Conservation (phyloP, 495 filamentous ascomycete genomes). For the Hyaloscypha variabilis region DNA sequence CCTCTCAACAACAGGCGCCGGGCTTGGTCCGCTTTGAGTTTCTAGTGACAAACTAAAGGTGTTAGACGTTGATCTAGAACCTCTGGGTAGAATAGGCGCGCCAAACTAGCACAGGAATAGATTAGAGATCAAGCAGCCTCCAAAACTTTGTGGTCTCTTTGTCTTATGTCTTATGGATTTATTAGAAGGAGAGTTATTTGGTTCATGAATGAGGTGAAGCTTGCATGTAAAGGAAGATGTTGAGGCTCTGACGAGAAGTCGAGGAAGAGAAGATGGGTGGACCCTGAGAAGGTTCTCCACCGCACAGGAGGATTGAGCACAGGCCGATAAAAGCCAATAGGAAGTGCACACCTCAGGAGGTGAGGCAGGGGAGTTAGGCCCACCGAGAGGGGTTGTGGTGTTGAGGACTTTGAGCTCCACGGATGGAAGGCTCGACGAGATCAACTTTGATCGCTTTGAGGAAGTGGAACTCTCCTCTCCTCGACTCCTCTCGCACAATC, state of each 20-base stretch:
- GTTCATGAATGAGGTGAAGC: background rate
- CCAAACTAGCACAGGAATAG: background rate
- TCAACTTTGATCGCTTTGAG: background rate
- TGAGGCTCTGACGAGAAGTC: background rate
- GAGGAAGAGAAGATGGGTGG: background rate
- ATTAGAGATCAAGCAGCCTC: background rate
- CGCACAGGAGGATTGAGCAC: background rate
- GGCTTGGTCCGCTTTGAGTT: background rate
- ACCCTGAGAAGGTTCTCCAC: conserved; percentile 5
- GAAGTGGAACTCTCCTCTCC: background rate
- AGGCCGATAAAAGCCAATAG: background rate
- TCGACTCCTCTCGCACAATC: background rate
- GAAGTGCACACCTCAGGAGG: background rate
- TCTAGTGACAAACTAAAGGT: background rate
- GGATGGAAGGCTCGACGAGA: background rate
- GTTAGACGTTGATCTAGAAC: conserved; percentile 7
- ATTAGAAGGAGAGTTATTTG: background rate
- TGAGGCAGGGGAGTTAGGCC: background rate
- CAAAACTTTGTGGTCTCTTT: no score
- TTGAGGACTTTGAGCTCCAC: background rate
- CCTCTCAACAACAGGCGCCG: background rate
- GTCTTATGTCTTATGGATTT: no score
- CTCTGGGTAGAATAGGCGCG: background rate
- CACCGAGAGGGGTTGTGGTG: background rate
- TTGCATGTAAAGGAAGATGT: background rate